These are phyloP conservation scores for Colletotrichum australisinense DNA, from an alignment of 2,329 filamentous ascomycete species.

Conservation along the genomic window DNA sequence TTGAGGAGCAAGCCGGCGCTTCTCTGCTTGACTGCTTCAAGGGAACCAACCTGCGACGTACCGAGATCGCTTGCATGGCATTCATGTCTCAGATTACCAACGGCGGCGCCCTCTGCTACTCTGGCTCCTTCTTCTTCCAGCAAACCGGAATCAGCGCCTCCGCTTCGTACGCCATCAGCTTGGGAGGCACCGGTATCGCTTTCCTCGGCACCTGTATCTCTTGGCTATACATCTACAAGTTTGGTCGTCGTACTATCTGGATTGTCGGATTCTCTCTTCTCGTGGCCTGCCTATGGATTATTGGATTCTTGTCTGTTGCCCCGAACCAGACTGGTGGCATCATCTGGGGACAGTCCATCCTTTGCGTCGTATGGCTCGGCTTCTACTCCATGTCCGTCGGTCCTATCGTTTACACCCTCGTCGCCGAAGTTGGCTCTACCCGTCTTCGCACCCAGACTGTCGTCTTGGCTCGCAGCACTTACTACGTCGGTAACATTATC, in stretches of 20 bases:
- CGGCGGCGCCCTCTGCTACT: conserved; percentile 54
- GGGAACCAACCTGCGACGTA: conserved; percentile 58
- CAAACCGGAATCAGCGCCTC: conserved; percentile 53
- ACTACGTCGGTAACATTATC: conserved; percentile 55
- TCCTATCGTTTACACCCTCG: conserved; percentile 57
- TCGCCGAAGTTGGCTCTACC: conserved; percentile 56
- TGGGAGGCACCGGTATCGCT: conserved; percentile 55
- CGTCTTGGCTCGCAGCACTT: conserved; percentile 54
- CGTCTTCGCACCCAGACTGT: conserved; percentile 59
- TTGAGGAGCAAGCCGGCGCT: conserved; percentile 50
- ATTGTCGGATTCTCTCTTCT: conserved; percentile 52
- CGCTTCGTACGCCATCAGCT: conserved; percentile 53
- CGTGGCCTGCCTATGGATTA: conserved; percentile 52
- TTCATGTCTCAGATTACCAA: conserved; percentile 56
- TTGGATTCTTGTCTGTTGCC: conserved; percentile 54
- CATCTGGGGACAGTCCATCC: conserved; percentile 53
- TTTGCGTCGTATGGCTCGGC: conserved; percentile 57
- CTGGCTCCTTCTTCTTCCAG: conserved; percentile 58
- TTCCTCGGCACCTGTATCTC: conserved; percentile 56
- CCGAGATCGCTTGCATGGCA: conserved; percentile 55
- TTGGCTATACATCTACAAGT: conserved; percentile 54
- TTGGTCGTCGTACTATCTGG: conserved; percentile 57
- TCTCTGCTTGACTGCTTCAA: conserved; percentile 59
- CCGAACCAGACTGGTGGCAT: conserved; percentile 48
- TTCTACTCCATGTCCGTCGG: conserved; percentile 56